Evolutionary conservation across 2,329 filamentous ascomycete genomes (phyloP), one percentile per base, ranked within the genome.

Genomic region (Ampelomyces quisqualis): DNA sequence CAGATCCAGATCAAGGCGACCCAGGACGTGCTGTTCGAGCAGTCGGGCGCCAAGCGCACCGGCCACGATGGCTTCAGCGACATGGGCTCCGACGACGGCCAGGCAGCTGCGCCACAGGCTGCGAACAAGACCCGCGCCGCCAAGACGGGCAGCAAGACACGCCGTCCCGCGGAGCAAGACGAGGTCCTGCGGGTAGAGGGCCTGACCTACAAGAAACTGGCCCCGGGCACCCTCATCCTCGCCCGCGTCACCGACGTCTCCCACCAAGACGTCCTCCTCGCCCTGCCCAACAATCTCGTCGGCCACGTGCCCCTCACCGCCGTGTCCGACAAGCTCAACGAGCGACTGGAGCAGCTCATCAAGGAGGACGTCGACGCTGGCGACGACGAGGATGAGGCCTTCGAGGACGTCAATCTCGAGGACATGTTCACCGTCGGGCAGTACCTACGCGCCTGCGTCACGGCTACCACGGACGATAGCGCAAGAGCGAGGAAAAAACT

Each of bases 1-100:
- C 89, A 97, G 70, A 97, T 98, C 49, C 86, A 93, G 60, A 85
- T 94, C 43, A 86, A 97, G 70, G 93, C 93, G 31, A 93, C 87
- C 63, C 84, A 86, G 57, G 93, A 98, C 74, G 93, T 90, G 27
- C 74, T 94, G 26, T 93, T 91, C 64, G 93, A 97, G 70, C 85
- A 94, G 57, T 80, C 70, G 8, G 71, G 70, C n/a, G 81, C 78
- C 66, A 84, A 79, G 70, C 49, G 79, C 73, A 51, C 68, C 70
- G 47, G 43, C 29, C 45, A 50, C 38, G 64, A 74, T 60, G 60
- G 77, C 65, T 68, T 72, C 18, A 70, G 74, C 39, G 67, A 71
- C 38, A 68, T 68, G 50, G 52, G 64, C 52, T 58, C 57, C 42
- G 57, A 75, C 50, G 61, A 73, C 62, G 64, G 58, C 48, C 31